Evolutionary conservation across 805 yeast species (phyloP).

Genomic region (Wickerhamiella musiphila): DNA sequence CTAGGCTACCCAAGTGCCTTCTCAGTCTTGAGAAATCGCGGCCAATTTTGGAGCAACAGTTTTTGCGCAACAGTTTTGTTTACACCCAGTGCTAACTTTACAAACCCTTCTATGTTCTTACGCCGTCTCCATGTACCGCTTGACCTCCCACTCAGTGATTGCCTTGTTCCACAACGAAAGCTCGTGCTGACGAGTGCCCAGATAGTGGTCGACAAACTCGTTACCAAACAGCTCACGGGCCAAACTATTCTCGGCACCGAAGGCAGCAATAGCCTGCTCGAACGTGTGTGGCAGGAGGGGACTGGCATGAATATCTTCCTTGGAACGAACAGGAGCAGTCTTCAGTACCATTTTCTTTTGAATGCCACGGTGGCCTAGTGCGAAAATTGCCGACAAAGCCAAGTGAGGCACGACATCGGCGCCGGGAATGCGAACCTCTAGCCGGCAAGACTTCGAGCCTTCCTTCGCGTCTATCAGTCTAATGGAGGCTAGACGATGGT

Average conservation of each 20-base stretch:
- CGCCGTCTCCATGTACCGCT: slow-evolving; percentile 20
- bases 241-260: slow-evolving; percentile 13
- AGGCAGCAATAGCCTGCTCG: slow-evolving; percentile 15
- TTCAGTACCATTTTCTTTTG: slow-evolving; percentile 13
- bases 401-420: slow-evolving; percentile 23
- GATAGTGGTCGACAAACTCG: slow-evolving; percentile 21
- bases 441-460: slow-evolving; percentile 16
- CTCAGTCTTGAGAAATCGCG: too few relatives aligned
- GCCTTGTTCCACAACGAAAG: slow-evolving; percentile 17
- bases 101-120: too few relatives aligned
- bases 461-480: slow-evolving; percentile 18
- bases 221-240: slow-evolving; percentile 18
- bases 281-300: slow-evolving; percentile 17
- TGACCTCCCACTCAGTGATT: slow-evolving; percentile 22
- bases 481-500: slow-evolving; percentile 21
- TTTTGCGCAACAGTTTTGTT: too few relatives aligned
- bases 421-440: slow-evolving; percentile 23
- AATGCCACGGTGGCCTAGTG: slow-evolving; percentile 20
- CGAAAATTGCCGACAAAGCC: slow-evolving; percentile 21
- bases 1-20: too few relatives aligned
- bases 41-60: too few relatives aligned
- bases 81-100: too few relatives aligned
- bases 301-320: slow-evolving; percentile 10
- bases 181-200: slow-evolving; percentile 19
- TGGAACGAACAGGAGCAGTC: slow-evolving; percentile 18